phyloP scores from a whole-genome alignment of 129 eudicot genomes.

The Escallonia herrerae region DNA sequence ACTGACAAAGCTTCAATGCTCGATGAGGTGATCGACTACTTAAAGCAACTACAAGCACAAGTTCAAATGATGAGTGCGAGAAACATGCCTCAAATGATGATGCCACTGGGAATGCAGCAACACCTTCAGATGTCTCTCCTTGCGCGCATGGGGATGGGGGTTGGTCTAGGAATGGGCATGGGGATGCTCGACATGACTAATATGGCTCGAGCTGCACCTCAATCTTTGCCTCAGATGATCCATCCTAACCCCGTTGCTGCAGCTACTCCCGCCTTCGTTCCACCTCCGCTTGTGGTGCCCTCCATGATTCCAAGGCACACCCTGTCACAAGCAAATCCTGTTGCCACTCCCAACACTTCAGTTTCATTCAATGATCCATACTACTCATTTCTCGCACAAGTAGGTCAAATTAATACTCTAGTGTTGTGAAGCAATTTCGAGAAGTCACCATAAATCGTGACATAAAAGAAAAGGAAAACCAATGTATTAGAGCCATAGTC shows the following conservation, averaged over 20 bases:
- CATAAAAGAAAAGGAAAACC: too few relatives aligned
- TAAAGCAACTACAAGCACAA: conserved; percentile 86
- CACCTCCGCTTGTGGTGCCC: conserved; percentile 28
- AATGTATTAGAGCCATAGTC: too few relatives aligned
- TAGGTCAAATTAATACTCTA: conserved; percentile 17
- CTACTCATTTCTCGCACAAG: conserved; percentile 52
- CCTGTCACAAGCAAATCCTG: conserved; percentile 30
- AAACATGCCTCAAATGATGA: conserved; percentile 62
- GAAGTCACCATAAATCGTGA: not conserved
- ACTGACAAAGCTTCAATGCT: conserved; percentile 94
- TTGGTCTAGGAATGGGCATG: conserved; percentile 57
- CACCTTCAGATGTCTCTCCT: conserved; percentile 74
- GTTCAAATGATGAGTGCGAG: conserved; percentile 62
- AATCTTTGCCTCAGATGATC: conserved; percentile 24
- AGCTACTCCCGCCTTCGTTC: conserved; percentile 16
- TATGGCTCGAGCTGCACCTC: conserved; percentile 18
- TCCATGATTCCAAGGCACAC: conserved; percentile 18
- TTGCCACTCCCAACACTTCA: conserved; percentile 28
- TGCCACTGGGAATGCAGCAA: conserved; percentile 51
- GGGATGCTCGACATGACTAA: conserved; percentile 35
- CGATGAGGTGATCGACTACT: conserved; percentile 80
- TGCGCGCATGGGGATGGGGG: conserved; percentile 78
- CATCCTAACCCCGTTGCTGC: conserved; percentile 26
- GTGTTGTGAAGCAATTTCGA: not conserved
- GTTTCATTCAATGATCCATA: conserved; percentile 44